Conservation (phyloP, 2,329 filamentous ascomycete species). For the Waltergamsia citrina region DNA sequence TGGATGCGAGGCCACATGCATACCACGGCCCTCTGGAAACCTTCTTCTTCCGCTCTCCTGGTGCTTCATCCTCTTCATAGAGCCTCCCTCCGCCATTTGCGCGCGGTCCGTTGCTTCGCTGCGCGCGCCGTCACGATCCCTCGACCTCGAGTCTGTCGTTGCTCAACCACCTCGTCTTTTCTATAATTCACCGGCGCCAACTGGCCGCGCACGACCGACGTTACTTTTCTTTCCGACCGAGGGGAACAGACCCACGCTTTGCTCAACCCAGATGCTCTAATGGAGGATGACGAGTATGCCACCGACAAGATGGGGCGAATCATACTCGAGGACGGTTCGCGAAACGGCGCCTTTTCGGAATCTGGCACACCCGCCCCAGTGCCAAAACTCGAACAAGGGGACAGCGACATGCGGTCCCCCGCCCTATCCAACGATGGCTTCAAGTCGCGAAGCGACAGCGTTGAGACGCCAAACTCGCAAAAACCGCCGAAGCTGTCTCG, state of each 20-base stretch:
- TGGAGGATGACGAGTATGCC: constrained; percentile 32
- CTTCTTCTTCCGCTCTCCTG: neutral
- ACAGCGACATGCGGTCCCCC: constrained; percentile 25
- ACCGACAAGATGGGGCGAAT: constrained; percentile 31
- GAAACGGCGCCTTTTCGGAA: constrained; percentile 21
- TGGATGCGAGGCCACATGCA: constrained; percentile 12
- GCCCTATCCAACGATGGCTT: constrained; percentile 33
- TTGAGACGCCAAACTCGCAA: constrained; percentile 34
- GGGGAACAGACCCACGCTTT: no score
- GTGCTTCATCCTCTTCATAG: neutral
- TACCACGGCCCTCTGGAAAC: constrained; percentile 6
- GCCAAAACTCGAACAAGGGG: constrained; percentile 17
- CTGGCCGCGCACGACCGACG: no score
- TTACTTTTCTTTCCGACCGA: no score
- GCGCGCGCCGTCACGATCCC: neutral
- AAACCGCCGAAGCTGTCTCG: constrained; percentile 65
- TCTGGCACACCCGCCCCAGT: constrained; percentile 18
- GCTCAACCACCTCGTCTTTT: neutral
- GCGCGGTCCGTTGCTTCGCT: constrained; percentile 1
- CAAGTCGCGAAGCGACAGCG: constrained; percentile 37
- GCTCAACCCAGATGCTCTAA: constrained; percentile 12
- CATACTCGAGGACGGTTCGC: constrained; percentile 31
- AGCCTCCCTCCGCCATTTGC: neutral
- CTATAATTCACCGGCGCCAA: neutral
- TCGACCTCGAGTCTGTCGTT: neutral